Conservation (phyloP, 1,284 basidiomycete species). For the Trametes hirsuta region DNA sequence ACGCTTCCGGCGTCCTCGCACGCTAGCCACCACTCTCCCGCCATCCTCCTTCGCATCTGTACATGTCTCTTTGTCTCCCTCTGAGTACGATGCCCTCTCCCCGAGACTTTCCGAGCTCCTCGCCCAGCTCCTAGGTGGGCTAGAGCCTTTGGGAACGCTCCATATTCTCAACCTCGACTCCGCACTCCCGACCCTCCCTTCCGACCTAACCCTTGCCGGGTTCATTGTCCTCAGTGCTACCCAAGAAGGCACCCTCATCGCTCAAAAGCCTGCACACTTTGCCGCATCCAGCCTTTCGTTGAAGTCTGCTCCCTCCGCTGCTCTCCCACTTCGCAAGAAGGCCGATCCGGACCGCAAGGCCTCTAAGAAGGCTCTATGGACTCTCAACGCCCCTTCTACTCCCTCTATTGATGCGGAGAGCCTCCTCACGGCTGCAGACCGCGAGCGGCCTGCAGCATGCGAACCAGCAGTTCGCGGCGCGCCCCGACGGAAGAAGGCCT, state of each 20-base stretch:
- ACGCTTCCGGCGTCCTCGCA: conserved; percentile 15
- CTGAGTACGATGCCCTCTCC: conserved; percentile 62
- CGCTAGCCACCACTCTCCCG: conserved; percentile 59
- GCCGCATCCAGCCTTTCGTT: conserved; percentile 37
- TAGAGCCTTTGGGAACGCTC: conserved; percentile 68
- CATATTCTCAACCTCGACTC: conserved; percentile 60
- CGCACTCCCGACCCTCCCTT: conserved; percentile 47
- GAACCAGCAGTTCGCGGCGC: conserved; percentile 57
- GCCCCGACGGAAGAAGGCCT: conserved; percentile 83
- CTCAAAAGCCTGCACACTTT: conserved; percentile 64
- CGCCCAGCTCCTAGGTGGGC: conserved; percentile 56
- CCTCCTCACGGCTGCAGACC: conserved; percentile 75
- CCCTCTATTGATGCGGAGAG: conserved; percentile 78
- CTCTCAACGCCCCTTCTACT: conserved; percentile 61
- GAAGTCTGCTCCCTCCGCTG: conserved; percentile 39
- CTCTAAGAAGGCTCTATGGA: conserved; percentile 81
- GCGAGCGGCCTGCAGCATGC: conserved; percentile 68
- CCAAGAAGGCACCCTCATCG: conserved; percentile 52
- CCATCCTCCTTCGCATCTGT: conserved; percentile 64
- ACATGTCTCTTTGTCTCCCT: conserved; percentile 60
- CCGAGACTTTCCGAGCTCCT: conserved; percentile 60
- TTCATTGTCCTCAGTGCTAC: conserved; percentile 54
- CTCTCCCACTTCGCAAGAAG: conserved; percentile 53
- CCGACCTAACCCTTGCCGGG: conserved; percentile 63
- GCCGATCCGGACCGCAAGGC: conserved; percentile 59